Evolutionary conservation across 139 green algal genomes (phyloP).

Genomic region (Prasinococcaceae sp.): DNA sequence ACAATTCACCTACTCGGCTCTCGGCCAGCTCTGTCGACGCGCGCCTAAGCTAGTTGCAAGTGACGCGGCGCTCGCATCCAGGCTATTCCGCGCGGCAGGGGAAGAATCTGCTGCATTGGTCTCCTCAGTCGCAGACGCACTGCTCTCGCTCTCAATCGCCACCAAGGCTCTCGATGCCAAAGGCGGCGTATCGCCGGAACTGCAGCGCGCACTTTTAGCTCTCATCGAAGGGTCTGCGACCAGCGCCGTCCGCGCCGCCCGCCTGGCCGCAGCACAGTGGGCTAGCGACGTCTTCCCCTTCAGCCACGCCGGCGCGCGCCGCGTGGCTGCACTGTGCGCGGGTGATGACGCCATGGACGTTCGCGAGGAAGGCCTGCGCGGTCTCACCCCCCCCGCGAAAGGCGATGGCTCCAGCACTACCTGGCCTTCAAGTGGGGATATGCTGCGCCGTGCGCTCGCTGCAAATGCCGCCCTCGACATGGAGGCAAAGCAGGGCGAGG

Average conservation of each 20-base stretch:
- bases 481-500: too few relatives aligned
- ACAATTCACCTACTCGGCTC: conserved; percentile 63
- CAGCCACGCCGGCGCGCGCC: conserved; percentile 33
- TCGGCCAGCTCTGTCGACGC: conserved; percentile 49
- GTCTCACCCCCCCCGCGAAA: conserved; percentile 8
- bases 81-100: too few relatives aligned
- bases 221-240: too few relatives aligned
- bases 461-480: too few relatives aligned
- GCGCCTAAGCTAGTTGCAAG: conserved; percentile 31
- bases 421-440: too few relatives aligned
- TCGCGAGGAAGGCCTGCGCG: conserved; percentile 23
- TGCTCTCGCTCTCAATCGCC: neutral
- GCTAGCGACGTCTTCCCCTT: conserved; percentile 54
- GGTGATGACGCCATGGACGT: conserved; percentile 23
- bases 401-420: too few relatives aligned
- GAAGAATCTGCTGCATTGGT: too few relatives aligned
- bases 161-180: neutral
- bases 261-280: conserved; percentile 65
- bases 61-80: conserved; percentile 2
- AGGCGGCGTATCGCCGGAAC: too few relatives aligned
- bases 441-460: too few relatives aligned
- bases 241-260: conserved; percentile 32
- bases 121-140: too few relatives aligned
- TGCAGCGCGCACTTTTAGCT: too few relatives aligned
- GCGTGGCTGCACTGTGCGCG: conserved; percentile 9